phyloP scores from a whole-genome alignment of 345 rosid species.

The Murraya paniculata region DNA sequence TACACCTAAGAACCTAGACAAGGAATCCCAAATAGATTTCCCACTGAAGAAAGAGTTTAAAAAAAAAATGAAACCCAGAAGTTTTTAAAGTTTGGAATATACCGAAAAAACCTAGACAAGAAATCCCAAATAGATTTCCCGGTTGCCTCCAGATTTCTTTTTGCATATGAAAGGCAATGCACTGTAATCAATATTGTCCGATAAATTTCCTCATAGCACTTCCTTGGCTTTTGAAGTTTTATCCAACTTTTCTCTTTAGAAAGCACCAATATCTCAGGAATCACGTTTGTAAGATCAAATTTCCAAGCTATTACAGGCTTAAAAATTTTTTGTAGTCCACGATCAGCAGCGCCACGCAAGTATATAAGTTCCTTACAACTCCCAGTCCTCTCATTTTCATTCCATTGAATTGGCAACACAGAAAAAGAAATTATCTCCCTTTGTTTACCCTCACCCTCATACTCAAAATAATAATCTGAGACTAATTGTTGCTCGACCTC shows the following conservation, averaged over 20 bases:
- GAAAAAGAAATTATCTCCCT: constrained; percentile 57
- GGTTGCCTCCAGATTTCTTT: constrained; percentile 52
- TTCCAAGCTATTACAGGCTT: constrained; percentile 71
- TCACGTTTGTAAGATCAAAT: constrained; percentile 50
- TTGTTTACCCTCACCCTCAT: constrained; percentile 33
- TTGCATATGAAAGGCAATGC: constrained; percentile 54
- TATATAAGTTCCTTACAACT: constrained; percentile 32
- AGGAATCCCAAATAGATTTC: constrained; percentile 59
- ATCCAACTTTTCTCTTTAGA: constrained; percentile 63
- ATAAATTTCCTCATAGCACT: constrained; percentile 51
- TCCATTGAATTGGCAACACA: constrained; percentile 61
- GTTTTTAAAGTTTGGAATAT: constrained; percentile 3
- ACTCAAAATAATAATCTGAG: constrained; percentile 49
- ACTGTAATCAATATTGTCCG: constrained; percentile 54
- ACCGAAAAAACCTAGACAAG: constrained; percentile 59
- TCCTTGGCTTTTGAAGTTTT: constrained; percentile 74
- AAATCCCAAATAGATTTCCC: constrained; percentile 65
- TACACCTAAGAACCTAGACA: constrained; percentile 57
- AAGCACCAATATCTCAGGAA: constrained; percentile 60
- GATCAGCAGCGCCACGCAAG: constrained; percentile 58
- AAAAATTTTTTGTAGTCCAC: constrained; percentile 54
- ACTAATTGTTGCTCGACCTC: constrained; percentile 45
- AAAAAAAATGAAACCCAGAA: not conserved
- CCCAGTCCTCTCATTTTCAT: constrained; percentile 25
- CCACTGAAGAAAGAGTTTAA: constrained; percentile 16